Evolutionary conservation across 768 basidiomycete species (phyloP).

Genomic region (Mycena vitilis): DNA sequence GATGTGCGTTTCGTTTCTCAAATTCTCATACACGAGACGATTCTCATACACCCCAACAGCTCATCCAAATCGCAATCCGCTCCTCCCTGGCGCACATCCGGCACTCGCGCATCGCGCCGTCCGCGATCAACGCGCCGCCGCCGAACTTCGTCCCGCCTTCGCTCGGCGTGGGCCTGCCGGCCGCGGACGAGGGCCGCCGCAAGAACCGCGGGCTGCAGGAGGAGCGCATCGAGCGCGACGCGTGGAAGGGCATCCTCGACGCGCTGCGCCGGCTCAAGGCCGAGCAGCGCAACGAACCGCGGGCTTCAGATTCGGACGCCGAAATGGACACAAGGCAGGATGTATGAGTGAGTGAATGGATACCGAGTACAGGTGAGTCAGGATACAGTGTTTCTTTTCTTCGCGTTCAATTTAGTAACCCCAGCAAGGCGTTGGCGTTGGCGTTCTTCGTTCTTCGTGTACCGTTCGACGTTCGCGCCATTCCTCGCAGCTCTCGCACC

Average conservation of each 20-base stretch:
- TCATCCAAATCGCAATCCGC: slow-evolving; percentile 81
- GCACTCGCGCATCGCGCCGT: slow-evolving; percentile 84
- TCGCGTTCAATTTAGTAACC: neutral
- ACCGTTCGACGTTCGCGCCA: neutral
- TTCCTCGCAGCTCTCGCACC: slow-evolving; percentile 2
- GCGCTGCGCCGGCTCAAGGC: slow-evolving; percentile 74
- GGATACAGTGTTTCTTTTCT: slow-evolving; percentile 11
- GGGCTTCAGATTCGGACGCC: neutral
- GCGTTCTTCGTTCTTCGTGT: too few relatives aligned
- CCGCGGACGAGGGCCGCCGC: slow-evolving; percentile 20
- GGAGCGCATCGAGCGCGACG: slow-evolving; percentile 78
- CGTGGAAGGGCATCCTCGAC: slow-evolving; percentile 80
- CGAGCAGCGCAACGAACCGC: slow-evolving; percentile 33
- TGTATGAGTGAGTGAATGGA: slow-evolving; percentile 28
- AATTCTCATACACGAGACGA: neutral
- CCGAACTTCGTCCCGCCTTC: slow-evolving; percentile 81
- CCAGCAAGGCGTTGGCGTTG: slow-evolving; percentile 15
- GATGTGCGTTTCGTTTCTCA: slow-evolving; percentile 60
- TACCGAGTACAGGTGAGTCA: slow-evolving; percentile 27
- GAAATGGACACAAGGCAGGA: slow-evolving; percentile 38
- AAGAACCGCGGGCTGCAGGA: slow-evolving; percentile 79
- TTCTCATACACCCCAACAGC: slow-evolving; percentile 53
- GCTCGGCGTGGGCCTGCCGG: slow-evolving; percentile 80
- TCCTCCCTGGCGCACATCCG: slow-evolving; percentile 86
- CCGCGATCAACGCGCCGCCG: slow-evolving; percentile 86